Conservation (phyloP, 2,329 filamentous ascomycete genomes). For the Scorias spongiosa region DNA sequence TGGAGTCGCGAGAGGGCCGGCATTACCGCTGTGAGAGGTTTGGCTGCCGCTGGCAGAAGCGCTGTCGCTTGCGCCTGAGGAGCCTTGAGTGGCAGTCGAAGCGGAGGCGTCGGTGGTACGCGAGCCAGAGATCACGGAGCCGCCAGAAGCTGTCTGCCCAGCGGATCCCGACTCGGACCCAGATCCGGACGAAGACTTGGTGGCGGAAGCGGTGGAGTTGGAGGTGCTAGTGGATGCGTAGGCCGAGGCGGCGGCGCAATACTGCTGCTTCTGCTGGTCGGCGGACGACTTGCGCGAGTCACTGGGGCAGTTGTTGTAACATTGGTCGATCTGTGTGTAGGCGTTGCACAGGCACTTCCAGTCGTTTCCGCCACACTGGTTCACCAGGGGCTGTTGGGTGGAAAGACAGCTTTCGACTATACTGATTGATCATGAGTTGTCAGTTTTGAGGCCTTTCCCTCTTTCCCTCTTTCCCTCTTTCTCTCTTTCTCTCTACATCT, state of each 20-base stretch:
- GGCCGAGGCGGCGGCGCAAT: conserved; percentile 20
- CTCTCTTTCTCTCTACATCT: too few species aligned
- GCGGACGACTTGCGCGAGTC: conserved; percentile 20
- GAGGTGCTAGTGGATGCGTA: conserved; percentile 9
- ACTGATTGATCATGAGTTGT: conserved; percentile 16
- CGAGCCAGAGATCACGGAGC: not conserved
- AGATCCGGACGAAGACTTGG: not conserved
- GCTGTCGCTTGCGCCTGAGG: not conserved
- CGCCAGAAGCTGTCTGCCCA: not conserved
- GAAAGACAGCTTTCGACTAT: conserved; percentile 36
- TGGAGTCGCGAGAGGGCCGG: not conserved
- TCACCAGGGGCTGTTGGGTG: conserved; percentile 26
- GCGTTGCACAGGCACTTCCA: conserved; percentile 44
- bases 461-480: too few species aligned
- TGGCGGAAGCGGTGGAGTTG: not conserved
- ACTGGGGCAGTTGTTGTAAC: conserved; percentile 51
- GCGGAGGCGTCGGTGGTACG: not conserved
- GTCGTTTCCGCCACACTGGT: conserved; percentile 32
- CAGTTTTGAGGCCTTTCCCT: not conserved
- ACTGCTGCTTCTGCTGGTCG: conserved; percentile 20
- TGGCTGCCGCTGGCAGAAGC: not conserved
- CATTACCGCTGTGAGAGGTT: not conserved
- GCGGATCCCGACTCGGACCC: not conserved
- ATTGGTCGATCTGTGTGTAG: conserved; percentile 28
- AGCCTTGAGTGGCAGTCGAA: not conserved